Conservation (phyloP, 371 early-diverging fungal genomes). For the Saksenaea vasiformis region DNA sequence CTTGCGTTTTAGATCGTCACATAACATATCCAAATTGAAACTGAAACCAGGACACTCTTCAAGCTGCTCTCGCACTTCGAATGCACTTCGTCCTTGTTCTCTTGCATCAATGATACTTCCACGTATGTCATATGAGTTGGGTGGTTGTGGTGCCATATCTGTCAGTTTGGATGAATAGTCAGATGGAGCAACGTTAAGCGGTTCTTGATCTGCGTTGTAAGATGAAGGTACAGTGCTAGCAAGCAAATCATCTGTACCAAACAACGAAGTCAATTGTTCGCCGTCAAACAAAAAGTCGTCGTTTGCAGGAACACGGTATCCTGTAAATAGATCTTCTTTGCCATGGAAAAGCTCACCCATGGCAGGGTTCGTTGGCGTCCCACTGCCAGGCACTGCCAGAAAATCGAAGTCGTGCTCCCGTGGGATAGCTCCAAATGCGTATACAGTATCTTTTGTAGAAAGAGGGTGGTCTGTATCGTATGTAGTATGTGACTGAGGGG, state of each 20-base stretch:
- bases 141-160: background rate
- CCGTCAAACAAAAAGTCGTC: slow-evolving; percentile 28
- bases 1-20: slow-evolving; percentile 20
- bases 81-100: slow-evolving; percentile 21
- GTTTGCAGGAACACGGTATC: slow-evolving; percentile 22
- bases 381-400: slow-evolving; percentile 11
- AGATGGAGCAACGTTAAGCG: background rate
- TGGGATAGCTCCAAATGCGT: background rate
- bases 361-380: background rate
- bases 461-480: slow-evolving; percentile 11
- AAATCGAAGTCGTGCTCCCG: slow-evolving; percentile 9
- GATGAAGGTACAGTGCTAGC: slow-evolving; percentile 30
- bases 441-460: background rate
- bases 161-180: background rate
- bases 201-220: slow-evolving; percentile 7
- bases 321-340: slow-evolving; percentile 35
- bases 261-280: slow-evolving; percentile 26
- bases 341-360: slow-evolving; percentile 26
- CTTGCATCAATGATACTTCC: slow-evolving; percentile 19
- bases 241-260: slow-evolving; percentile 33
- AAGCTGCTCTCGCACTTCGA: slow-evolving; percentile 21
- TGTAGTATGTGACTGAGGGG: slow-evolving; percentile 16
- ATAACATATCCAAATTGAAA: slow-evolving; percentile 31
- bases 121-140: background rate
- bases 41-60: slow-evolving; percentile 28